Evolutionary conservation across 352 stramenopile species (phyloP).

Genomic region (Globisporangium radiosum): DNA sequence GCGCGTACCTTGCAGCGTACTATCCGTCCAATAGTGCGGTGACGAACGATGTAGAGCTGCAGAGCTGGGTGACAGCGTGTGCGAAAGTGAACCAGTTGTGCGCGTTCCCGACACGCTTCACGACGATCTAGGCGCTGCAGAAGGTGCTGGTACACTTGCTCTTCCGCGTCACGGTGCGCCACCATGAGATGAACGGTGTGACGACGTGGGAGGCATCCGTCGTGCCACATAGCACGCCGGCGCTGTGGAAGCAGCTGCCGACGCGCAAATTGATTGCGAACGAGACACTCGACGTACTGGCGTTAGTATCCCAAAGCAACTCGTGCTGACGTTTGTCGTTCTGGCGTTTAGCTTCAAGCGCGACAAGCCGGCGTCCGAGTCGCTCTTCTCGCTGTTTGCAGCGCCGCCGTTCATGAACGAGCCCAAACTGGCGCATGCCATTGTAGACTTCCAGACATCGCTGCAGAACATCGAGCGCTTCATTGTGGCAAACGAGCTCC

Average conservation of each 20-base stretch:
- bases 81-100: background rate
- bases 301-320: slow-evolving; percentile 23
- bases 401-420: slow-evolving; percentile 20
- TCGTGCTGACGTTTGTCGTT: slow-evolving; percentile 14
- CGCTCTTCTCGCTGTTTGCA: slow-evolving; percentile 21
- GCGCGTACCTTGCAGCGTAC: background rate
- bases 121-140: background rate
- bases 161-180: slow-evolving; percentile 18
- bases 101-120: slow-evolving; percentile 22
- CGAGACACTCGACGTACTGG: slow-evolving; percentile 18
- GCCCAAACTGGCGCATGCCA: slow-evolving; percentile 14
- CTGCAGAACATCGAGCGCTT: slow-evolving; percentile 22
- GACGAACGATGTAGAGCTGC: slow-evolving; percentile 13
- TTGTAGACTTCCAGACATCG: slow-evolving; percentile 17
- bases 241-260: slow-evolving; percentile 36
- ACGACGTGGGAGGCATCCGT: slow-evolving; percentile 33
- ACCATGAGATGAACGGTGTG: slow-evolving; percentile 50
- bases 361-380: slow-evolving; percentile 18
- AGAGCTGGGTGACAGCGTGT: slow-evolving; percentile 25
- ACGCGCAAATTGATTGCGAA: slow-evolving; percentile 17
- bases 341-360: slow-evolving; percentile 19
- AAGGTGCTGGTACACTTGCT: background rate
- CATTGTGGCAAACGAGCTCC: slow-evolving; percentile 19
- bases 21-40: background rate
- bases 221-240: slow-evolving; percentile 34